Base-by-base conservation (phyloP, 2,329 filamentous ascomycete genomes). In the Paradendryphiella salina region DNA sequence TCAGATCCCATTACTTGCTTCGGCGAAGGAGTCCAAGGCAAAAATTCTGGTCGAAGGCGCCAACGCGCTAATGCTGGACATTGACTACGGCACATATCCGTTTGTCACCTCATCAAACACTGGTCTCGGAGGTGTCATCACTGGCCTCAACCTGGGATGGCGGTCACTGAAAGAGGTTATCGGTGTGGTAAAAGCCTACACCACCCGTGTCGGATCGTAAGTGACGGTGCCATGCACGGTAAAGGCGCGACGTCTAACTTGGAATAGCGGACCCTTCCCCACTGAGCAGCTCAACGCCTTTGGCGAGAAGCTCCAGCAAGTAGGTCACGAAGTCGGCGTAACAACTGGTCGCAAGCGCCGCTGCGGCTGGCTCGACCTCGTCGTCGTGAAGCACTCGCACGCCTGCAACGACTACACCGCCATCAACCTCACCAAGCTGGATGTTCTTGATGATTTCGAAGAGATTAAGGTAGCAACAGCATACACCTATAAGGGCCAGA, bases 381-480 rank as follows among this genome's bases (percentile, higher is more conserved):
- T 88, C 28, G 81, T 88, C 5, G 72, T 88, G 56, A 85, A 86
- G 70, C 88, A 87, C 76, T 85, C 81, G 8, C 72, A 78, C 53
- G 75, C 79, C 38, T 78, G 87, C 70, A 89, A 89, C 75, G 80
- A 86, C 75, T 89, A 89, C 74, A 84, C 84, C 0, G 73, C 77
- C 36, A 75, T 85, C 63, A 86, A 86, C 74, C 75, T 86, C 49
- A 86, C 83, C 50, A 86, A 86, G 73, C 80, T 89, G 17, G 86
- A 89, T 61, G 80, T 90, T 31, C 79, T 91, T 13, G 88, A 91
- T 69, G 82, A 82, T 26, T 90, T 96, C 69, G 79, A 82, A 8
- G 85, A 84, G 65, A 82, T 95, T 74, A 88, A 91, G 72, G 79
- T 89, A 42, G 88, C 87, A 14, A 82, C 87, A 11, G 85, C 83